These are phyloP conservation scores for Linderina pennispora DNA, from an alignment of 192 early-diverging fungal genomes.

Conservation along the genomic window DNA sequence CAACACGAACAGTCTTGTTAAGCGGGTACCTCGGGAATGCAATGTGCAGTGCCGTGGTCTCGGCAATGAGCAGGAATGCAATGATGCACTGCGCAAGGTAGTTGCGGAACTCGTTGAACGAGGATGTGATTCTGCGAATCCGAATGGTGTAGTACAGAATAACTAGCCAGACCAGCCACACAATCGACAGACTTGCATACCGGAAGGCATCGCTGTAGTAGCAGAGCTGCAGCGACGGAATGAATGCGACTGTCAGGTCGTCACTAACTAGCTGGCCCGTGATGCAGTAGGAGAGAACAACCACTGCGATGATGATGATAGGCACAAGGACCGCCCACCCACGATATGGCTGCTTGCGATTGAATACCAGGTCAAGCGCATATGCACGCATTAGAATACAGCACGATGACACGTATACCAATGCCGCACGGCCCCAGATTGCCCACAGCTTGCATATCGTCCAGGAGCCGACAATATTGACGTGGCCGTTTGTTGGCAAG, in stretches of 20 bases:
- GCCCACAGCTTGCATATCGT: constrained; percentile 18
- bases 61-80: constrained; percentile 13
- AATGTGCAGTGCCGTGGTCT: constrained; percentile 19
- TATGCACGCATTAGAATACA: constrained; percentile 14
- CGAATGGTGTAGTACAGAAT: constrained; percentile 2
- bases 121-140: constrained; percentile 15
- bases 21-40: constrained; percentile 18
- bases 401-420: constrained; percentile 7
- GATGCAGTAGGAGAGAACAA: constrained; percentile 16
- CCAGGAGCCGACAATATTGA: constrained; percentile 8
- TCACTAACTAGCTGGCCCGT: constrained; percentile 12
- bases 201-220: constrained; percentile 11
- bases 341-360: constrained; percentile 20
- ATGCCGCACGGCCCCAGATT: constrained; percentile 23
- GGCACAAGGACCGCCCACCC: constrained; percentile 12
- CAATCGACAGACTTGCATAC: constrained; percentile 9
- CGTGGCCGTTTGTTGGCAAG: constrained; percentile 19
- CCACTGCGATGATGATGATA: neutral
- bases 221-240: constrained; percentile 13
- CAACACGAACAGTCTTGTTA: constrained; percentile 5
- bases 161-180: constrained; percentile 17
- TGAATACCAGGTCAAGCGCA: constrained; percentile 24
- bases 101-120: constrained; percentile 9
- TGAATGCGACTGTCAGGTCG: constrained; percentile 4
- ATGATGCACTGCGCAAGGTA: constrained; percentile 5